Conservation (phyloP, 805 yeast species). For the Metschnikowia rubicola region DNA sequence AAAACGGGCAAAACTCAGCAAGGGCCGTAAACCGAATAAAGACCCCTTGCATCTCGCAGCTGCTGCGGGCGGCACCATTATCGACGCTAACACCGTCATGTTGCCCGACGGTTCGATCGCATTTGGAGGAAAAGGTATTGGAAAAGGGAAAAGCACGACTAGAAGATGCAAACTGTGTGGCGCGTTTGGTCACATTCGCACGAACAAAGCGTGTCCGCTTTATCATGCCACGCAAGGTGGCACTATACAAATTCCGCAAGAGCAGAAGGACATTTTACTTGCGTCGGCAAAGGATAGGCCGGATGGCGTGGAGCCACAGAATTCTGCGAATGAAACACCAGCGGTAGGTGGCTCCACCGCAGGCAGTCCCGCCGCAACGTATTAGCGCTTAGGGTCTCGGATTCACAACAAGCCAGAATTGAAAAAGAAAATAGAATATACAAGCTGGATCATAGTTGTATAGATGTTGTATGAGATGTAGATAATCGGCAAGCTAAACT, state of each 20-base stretch:
- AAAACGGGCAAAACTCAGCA: slow-evolving; percentile 60
- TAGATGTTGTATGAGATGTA: too few species aligned
- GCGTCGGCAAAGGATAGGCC: slow-evolving; percentile 15
- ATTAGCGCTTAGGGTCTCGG: neutral
- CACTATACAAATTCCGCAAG: slow-evolving; percentile 18
- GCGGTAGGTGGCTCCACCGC: slow-evolving; percentile 2
- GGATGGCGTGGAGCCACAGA: slow-evolving; percentile 6
- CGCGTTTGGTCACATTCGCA: slow-evolving; percentile 89
- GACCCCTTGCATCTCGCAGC: slow-evolving; percentile 39
- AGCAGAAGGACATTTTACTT: slow-evolving; percentile 18
- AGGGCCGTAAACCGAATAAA: slow-evolving; percentile 33
- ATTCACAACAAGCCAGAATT: too few species aligned
- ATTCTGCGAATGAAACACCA: slow-evolving; percentile 6
- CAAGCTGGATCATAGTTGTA: too few species aligned
- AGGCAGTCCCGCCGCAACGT: slow-evolving; percentile 2
- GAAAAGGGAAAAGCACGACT: slow-evolving; percentile 68
- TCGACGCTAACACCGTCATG: slow-evolving; percentile 42
- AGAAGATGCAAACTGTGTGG: slow-evolving; percentile 95
- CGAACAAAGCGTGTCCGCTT: slow-evolving; percentile 89
- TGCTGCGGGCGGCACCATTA: slow-evolving; percentile 41
- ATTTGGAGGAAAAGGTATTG: slow-evolving; percentile 63
- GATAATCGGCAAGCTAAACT: too few species aligned
- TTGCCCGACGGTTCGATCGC: slow-evolving; percentile 44
- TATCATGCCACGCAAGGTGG: slow-evolving; percentile 44
- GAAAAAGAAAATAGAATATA: too few species aligned